These are phyloP conservation scores for Solanum bulbocastanum DNA, from an alignment of 257 asterid genomes.

Conservation along the genomic window DNA sequence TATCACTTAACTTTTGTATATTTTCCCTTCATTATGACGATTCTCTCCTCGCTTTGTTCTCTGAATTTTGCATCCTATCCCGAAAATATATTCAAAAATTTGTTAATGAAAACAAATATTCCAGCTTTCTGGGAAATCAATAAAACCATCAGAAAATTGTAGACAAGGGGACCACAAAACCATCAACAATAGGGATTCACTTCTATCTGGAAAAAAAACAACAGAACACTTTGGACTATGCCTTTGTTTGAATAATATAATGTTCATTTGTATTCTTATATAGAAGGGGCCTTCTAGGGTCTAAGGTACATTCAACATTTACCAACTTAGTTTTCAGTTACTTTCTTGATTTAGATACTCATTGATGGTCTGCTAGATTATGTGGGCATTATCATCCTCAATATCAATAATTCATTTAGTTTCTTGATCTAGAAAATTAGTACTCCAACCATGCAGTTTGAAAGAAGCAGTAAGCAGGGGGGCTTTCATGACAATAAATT, in stretches of 20 bases:
- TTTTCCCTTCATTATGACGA: background rate
- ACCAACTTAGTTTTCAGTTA: background rate
- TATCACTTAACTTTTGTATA: background rate
- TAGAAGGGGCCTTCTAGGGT: background rate
- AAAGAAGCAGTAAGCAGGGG: slow-evolving; percentile 19
- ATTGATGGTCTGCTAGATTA: background rate
- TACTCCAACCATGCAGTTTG: background rate
- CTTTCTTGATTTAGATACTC: background rate
- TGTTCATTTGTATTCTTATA: background rate
- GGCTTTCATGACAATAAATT: slow-evolving; percentile 38
- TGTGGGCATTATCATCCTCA: background rate
- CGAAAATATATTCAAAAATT: background rate
- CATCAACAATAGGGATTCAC: slow-evolving; percentile 6
- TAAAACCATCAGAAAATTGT: background rate
- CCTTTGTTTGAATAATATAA: background rate
- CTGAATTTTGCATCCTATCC: background rate
- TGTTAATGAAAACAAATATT: background rate
- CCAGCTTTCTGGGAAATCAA: background rate
- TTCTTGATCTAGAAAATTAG: background rate
- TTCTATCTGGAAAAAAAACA: background rate
- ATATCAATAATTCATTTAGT: background rate
- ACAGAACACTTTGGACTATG: background rate
- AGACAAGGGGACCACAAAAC: background rate
- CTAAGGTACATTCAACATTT: background rate
- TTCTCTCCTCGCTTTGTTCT: background rate